Conservation (phyloP, 2,329 filamentous ascomycete species). For the Arthrobotrys entomopaga region DNA sequence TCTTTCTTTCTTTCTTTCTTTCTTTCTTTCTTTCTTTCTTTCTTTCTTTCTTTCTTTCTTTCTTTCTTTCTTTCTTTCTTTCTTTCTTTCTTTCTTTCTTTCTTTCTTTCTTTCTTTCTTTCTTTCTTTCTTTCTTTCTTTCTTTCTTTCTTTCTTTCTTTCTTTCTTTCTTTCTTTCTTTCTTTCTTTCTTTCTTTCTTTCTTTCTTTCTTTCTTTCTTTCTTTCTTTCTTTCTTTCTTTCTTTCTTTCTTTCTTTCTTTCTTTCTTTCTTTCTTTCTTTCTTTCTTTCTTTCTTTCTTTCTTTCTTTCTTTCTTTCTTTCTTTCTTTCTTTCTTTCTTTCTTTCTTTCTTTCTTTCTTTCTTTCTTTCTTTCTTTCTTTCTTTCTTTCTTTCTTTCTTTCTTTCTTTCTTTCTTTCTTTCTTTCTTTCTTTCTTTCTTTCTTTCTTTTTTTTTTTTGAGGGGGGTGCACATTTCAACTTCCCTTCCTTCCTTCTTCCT, state of each 20-base stretch:
- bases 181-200: background rate
- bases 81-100: background rate
- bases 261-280: background rate
- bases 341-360: background rate
- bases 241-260: background rate
- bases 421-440: background rate
- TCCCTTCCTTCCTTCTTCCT: background rate
- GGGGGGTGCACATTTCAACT: too few relatives aligned
- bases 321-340: background rate
- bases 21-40: background rate
- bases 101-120: background rate
- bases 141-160: background rate
- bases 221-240: background rate
- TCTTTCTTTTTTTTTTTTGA: constrained; percentile 2
- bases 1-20: background rate
- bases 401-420: background rate
- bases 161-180: background rate
- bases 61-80: background rate
- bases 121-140: background rate
- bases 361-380: background rate
- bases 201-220: background rate
- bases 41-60: constrained; percentile 7
- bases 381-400: background rate
- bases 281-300: background rate
- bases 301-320: background rate